Evolutionary conservation across 2,329 filamentous ascomycete genomes (phyloP).

Genomic region (Cordyceps sp.): DNA sequence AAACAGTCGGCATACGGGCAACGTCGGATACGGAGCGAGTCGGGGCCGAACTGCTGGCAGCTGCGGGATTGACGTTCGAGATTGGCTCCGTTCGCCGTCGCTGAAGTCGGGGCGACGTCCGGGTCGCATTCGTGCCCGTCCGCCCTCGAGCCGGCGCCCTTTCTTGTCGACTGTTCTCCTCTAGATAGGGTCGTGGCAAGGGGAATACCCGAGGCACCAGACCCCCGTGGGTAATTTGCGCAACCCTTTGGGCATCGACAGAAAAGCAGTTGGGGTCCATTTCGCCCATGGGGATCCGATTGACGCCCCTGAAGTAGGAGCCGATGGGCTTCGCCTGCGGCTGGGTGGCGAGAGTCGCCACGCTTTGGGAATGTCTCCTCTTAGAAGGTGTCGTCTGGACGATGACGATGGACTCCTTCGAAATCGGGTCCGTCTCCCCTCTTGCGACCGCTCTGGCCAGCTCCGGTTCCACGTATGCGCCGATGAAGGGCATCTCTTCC

Average conservation of each 20-base stretch:
- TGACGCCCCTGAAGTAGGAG: conserved; percentile 33
- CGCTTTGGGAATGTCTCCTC: conserved; percentile 21
- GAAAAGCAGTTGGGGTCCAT: conserved; percentile 46
- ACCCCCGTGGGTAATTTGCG: conserved; percentile 30
- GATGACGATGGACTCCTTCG: conserved; percentile 52
- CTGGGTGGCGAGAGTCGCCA: conserved; percentile 6
- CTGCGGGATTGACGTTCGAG: conserved; percentile 21
- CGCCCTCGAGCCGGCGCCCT: conserved; percentile 3
- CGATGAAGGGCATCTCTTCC: conserved; percentile 67
- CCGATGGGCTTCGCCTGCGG: conserved; percentile 31
- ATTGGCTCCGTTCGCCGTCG: conserved; percentile 38
- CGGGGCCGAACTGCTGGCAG: conserved; percentile 7
- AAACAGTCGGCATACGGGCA: conserved; percentile 4
- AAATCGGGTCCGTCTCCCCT: conserved; percentile 80
- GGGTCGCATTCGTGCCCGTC: conserved; percentile 6
- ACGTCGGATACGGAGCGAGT: conserved; percentile 4
- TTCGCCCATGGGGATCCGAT: conserved; percentile 40
- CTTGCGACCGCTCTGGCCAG: conserved; percentile 58
- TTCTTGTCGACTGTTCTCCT: conserved; percentile 13
- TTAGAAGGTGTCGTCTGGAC: conserved; percentile 23
- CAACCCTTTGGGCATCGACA: conserved; percentile 25
- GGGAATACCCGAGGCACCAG: conserved; percentile 39
- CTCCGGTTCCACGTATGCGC: conserved; percentile 49
- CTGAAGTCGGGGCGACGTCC: conserved; percentile 21
- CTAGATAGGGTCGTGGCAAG: conserved; percentile 39